Base-by-base conservation (phyloP, 305 asterid genomes). In the Withania somnifera region DNA sequence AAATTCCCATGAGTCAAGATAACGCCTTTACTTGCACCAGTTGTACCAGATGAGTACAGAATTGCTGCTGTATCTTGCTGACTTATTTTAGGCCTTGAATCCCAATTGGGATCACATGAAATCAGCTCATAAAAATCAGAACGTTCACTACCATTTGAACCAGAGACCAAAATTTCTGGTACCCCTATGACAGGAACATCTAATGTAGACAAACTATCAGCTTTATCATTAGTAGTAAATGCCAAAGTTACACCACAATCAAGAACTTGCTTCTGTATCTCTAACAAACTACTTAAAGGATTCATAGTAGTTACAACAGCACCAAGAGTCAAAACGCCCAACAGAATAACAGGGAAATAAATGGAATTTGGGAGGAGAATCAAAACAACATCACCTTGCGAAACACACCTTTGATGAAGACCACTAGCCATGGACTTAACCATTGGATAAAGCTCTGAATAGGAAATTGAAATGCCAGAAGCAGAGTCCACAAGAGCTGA, bases 1-100 rank as follows among this genome's bases (percentile, higher is more conserved):
- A 94, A 88, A 87, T 94, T 94, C 78, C 89, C 85, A 73, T 94
- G 97, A 11, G 94, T 91, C 42, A 94, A 78, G 84, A 94, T 82
- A 13, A 90, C 94, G 13, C 94, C 97, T 86, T 94, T 94, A 50
- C 92, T 86, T 61, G 83, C 42, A 32, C 98, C 97, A 5, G 95
- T 93, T 42, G 98, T 94, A 79, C 97, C 97, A 19, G 98, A 93
- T 13, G 98, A 93, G 76, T 90, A 94, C 83, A 94, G 53, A 60
- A 94, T 90, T 17, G 92, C 97, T 0, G 98, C 97, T 14, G 88
- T 77, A 79, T 93, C 97, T 45, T 89, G 85, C 63, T 90, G 97
- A 54, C 30, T 84, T 64, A 94, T 91, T 77, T 67, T 88, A 79
- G 92, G 90, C 84, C 87, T 87, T 0, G 93, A 96, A 36, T 91